Percentiles rank a stretch among this genome's conserved stretches.
Evolutionary conservation across 345 rosid species (phyloP).

Genomic region (Acer yangbiense): DNA sequence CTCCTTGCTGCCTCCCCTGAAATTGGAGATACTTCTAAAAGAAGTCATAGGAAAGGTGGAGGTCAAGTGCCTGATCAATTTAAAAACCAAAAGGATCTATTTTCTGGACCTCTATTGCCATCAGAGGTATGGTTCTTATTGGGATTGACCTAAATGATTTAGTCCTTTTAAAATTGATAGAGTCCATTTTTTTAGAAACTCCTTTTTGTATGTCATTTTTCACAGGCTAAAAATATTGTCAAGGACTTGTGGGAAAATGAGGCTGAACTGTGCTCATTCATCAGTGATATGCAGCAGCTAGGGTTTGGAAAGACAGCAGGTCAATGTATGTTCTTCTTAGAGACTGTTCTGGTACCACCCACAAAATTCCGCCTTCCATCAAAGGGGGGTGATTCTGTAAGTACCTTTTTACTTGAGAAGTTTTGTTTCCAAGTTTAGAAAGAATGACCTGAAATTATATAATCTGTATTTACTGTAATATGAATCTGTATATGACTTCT

Average conservation of each 20-base stretch:
- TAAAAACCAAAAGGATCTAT: slow-evolving; percentile 33
- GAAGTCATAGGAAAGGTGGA: slow-evolving; percentile 30
- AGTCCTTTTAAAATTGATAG: background rate
- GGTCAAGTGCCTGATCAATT: slow-evolving; percentile 33
- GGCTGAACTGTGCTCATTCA: slow-evolving; percentile 66
- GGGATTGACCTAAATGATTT: slow-evolving; percentile 1
- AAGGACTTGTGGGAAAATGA: slow-evolving; percentile 86
- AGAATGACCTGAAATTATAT: background rate
- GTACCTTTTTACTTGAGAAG: slow-evolving; percentile 31
- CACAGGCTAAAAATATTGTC: slow-evolving; percentile 61
- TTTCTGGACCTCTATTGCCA: slow-evolving; percentile 62
- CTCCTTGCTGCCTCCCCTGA: slow-evolving; percentile 29
- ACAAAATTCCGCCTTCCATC: slow-evolving; percentile 87
- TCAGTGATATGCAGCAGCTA: slow-evolving; percentile 72
- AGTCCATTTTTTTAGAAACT: slow-evolving; percentile 8
- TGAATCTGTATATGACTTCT: background rate
- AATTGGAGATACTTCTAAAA: slow-evolving; percentile 28
- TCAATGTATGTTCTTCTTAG: slow-evolving; percentile 74
- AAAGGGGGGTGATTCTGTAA: slow-evolving; percentile 86
- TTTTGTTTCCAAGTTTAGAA: background rate
- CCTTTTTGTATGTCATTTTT: slow-evolving; percentile 14
- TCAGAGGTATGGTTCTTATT: slow-evolving; percentile 56
- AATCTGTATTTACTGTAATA: background rate
- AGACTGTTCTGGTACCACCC: slow-evolving; percentile 82
- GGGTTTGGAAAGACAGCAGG: slow-evolving; percentile 49